Evolutionary conservation across 2,329 filamentous ascomycete species (phyloP).

Genomic region (Ascochyta koolunga): DNA sequence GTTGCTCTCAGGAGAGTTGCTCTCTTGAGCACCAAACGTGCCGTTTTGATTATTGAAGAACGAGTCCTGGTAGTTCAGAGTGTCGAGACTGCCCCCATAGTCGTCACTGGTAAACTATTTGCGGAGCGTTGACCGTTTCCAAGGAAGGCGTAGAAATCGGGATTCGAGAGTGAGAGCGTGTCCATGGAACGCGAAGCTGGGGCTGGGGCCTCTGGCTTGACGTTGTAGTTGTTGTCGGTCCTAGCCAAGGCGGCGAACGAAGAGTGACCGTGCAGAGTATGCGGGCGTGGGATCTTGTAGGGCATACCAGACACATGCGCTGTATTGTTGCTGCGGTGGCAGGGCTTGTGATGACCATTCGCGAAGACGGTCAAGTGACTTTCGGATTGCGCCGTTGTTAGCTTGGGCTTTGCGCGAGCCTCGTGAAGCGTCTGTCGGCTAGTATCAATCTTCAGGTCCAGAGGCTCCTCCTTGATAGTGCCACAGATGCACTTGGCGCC

Average conservation of each 20-base stretch:
- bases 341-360: constrained; percentile 69
- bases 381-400: constrained; percentile 65
- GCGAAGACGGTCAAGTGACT: constrained; percentile 65
- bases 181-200: constrained; percentile 41
- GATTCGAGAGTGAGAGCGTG: constrained; percentile 46
- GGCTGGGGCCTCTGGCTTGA: constrained; percentile 26
- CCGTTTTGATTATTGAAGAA: constrained; percentile 36
- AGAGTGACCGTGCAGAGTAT: constrained; percentile 43
- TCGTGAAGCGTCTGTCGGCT: constrained; percentile 53
- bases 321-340: constrained; percentile 68
- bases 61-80: constrained; percentile 33
- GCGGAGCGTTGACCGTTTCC: constrained; percentile 38
- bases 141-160: constrained; percentile 45
- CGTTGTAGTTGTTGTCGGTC: constrained; percentile 27
- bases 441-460: constrained; percentile 53
- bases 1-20: constrained; percentile 42
- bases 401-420: constrained; percentile 61
- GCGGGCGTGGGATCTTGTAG: constrained; percentile 64
- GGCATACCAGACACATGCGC: constrained; percentile 67
- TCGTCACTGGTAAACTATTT: constrained; percentile 35
- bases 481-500: constrained; percentile 67
- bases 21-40: constrained; percentile 33
- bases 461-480: constrained; percentile 61
- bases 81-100: constrained; percentile 40
- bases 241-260: constrained; percentile 38